A percentile compares a stretch with the other conserved stretches of the same genome.
Conservation (phyloP, 78 protist genomes). For the Monosiga brevicollis region DNA sequence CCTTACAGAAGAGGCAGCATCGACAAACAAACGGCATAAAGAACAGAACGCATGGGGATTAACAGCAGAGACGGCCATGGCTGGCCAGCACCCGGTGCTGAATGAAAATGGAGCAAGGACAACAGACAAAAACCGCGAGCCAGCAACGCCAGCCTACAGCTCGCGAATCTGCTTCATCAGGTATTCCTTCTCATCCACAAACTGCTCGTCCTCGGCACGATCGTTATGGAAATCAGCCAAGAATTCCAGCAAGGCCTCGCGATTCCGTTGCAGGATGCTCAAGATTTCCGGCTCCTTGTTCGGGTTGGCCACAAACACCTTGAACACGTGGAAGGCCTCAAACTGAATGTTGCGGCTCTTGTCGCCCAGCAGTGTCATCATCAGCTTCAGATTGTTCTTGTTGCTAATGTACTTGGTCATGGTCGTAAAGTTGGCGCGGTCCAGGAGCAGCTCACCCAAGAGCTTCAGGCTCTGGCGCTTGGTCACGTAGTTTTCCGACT, state of each 20-base stretch:
- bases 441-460: slow-evolving; percentile 83
- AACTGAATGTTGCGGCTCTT: slow-evolving; percentile 72
- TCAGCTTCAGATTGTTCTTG: slow-evolving; percentile 67
- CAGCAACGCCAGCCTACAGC: neutral
- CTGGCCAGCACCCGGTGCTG: neutral
- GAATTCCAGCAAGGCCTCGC: slow-evolving; percentile 47
- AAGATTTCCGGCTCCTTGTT: slow-evolving; percentile 67
- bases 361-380: slow-evolving; percentile 87
- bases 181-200: slow-evolving; percentile 81
- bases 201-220: slow-evolving; percentile 82
- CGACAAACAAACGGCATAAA: neutral
- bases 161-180: slow-evolving; percentile 69
- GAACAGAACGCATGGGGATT: neutral
- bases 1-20: neutral
- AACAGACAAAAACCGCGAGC: neutral
- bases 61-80: neutral
- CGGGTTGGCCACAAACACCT: slow-evolving; percentile 97
- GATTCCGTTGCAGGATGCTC: slow-evolving; percentile 73
- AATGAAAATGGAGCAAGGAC: neutral
- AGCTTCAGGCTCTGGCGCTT: slow-evolving; percentile 74
- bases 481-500: slow-evolving; percentile 78
- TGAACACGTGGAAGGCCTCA: slow-evolving; percentile 96
- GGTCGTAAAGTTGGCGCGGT: slow-evolving; percentile 78
- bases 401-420: slow-evolving; percentile 81
- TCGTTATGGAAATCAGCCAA: slow-evolving; percentile 79